Conservation (phyloP, 169 alveolate genomes). For the Plasmodium fragile region DNA sequence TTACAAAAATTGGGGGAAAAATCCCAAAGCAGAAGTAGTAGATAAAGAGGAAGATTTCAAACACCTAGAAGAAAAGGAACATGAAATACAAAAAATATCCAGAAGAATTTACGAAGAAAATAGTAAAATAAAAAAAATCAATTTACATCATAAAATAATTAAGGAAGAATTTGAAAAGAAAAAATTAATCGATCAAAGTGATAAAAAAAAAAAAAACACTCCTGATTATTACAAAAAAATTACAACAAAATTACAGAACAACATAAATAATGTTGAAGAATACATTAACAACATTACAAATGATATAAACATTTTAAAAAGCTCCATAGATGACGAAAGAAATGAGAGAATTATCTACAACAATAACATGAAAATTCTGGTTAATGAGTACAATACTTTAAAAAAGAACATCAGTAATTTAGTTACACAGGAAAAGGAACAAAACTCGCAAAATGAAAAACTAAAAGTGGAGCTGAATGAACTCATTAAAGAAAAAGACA, state of each 20-base stretch:
- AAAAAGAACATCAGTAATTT: slow-evolving; percentile 51
- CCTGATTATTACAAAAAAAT: slow-evolving; percentile 60
- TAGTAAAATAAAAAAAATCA: slow-evolving; percentile 74
- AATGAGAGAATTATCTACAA: slow-evolving; percentile 72
- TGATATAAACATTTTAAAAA: slow-evolving; percentile 55
- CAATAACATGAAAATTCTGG: slow-evolving; percentile 65
- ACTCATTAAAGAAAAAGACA: slow-evolving; percentile 65
- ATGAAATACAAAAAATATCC: slow-evolving; percentile 69
- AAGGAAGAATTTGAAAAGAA: slow-evolving; percentile 68
- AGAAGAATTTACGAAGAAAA: slow-evolving; percentile 69
- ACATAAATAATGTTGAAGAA: slow-evolving; percentile 66
- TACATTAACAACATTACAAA: slow-evolving; percentile 73
- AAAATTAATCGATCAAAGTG: slow-evolving; percentile 54
- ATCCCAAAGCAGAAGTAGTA: background rate
- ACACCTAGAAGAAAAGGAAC: slow-evolving; percentile 57
- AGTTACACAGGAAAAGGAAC: slow-evolving; percentile 53
- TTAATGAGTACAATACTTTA: slow-evolving; percentile 65
- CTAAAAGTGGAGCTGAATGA: slow-evolving; percentile 45
- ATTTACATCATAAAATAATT: slow-evolving; percentile 61
- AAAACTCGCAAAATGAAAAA: slow-evolving; percentile 1
- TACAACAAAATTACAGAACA: slow-evolving; percentile 47
- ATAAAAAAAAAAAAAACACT: slow-evolving; percentile 54
- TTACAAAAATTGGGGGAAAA: background rate
- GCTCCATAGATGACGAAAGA: slow-evolving; percentile 70
- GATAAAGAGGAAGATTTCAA: slow-evolving; percentile 27